Percentiles rank a stretch among this genome's conserved stretches.
Conservation (phyloP, 495 filamentous ascomycete species). For the Podospora fimiseda region DNA sequence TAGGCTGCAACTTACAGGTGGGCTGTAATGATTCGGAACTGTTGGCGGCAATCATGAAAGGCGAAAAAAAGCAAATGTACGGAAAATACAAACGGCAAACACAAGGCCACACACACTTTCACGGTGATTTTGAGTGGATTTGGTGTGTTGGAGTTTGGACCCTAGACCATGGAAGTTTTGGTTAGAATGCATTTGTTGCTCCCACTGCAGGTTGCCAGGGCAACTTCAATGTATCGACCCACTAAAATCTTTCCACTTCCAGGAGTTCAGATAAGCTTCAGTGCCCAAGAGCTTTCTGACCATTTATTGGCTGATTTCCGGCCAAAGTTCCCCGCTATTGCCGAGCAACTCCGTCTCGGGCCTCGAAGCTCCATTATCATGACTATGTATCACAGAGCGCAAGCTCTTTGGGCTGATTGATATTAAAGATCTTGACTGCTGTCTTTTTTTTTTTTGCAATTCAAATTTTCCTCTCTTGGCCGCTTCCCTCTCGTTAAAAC, state of each 20-base stretch:
- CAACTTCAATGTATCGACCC: constrained; percentile 3
- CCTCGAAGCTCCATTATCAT: background rate
- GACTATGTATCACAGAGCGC: too few species aligned
- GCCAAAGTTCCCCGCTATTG: constrained; percentile 10
- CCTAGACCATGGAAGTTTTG: constrained; percentile 8
- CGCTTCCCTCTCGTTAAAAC: too few species aligned
- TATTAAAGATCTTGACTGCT: too few species aligned
- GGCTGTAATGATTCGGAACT: background rate
- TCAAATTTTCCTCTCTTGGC: too few species aligned
- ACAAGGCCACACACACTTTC: background rate
- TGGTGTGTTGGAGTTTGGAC: constrained; percentile 10
- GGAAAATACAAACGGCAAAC: background rate
- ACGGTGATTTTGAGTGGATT: too few species aligned
- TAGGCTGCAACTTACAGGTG: background rate
- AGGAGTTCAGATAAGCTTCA: constrained; percentile 8
- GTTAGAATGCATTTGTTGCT: constrained; percentile 3
- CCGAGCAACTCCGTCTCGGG: constrained; percentile 10
- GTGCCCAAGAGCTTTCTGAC: background rate
- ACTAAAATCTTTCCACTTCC: background rate
- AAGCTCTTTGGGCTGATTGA: too few species aligned
- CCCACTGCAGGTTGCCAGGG: constrained; percentile 4
- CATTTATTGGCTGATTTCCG: constrained; percentile 8
- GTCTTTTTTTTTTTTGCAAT: too few species aligned
- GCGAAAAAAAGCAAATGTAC: background rate
- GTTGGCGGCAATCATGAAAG: background rate